Conservation (phyloP, 2,329 filamentous ascomycete genomes). For the Talaromyces sp. region DNA sequence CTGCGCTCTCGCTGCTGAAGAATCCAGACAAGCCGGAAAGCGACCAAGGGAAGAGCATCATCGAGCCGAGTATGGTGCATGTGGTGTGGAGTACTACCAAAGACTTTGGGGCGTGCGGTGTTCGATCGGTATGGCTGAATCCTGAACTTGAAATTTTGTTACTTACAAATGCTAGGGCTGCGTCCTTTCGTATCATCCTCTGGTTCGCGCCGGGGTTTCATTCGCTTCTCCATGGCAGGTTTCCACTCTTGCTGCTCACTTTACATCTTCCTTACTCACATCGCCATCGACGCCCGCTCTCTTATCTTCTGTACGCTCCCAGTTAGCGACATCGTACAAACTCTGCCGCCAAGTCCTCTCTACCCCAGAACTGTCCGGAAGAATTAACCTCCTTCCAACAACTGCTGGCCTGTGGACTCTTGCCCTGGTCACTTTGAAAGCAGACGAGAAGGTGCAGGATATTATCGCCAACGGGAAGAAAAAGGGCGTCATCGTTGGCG, state of each 20-base stretch:
- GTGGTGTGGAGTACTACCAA: neutral
- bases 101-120: neutral
- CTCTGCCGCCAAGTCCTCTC: neutral
- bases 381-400: neutral
- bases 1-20: slow-evolving; percentile 5
- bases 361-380: neutral
- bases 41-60: neutral
- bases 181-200: neutral
- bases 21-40: neutral
- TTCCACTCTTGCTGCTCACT: neutral
- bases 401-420: neutral
- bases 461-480: neutral
- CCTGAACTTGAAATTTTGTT: neutral
- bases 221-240: neutral
- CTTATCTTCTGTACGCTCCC: neutral
- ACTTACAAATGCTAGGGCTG: neutral
- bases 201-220: neutral
- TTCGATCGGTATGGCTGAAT: neutral
- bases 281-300: neutral
- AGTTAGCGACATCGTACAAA: neutral
- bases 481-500: neutral
- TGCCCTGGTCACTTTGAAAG: neutral
- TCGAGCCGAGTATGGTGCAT: neutral
- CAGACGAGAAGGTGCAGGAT: neutral
- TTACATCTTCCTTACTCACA: neutral